Evolutionary conservation across 1,284 basidiomycete species (phyloP), one percentile per base, ranked within the genome.

Genomic region (Ceratobasidium sp.): DNA sequence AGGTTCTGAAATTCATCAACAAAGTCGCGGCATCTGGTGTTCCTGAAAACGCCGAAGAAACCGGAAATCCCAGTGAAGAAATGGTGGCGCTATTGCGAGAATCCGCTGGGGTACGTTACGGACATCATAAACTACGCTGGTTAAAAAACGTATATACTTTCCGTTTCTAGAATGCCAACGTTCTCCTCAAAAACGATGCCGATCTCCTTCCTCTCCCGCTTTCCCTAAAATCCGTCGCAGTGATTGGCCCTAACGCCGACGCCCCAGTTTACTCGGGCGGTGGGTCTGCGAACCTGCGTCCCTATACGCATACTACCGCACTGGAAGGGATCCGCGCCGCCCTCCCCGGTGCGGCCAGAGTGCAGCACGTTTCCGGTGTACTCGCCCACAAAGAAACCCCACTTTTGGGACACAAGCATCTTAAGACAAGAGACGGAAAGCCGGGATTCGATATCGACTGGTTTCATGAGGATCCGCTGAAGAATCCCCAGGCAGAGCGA

Each of bases 191-290:
- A 79, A 88, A 88, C 78, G 81, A 85, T 1, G 80, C 80, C 8
- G 77, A 79, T 6, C 59, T 87, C 29, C 81, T 88, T 7, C 86
- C 86, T 0, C 81, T 88, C 75, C 53, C 77, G 11, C 54, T 74
- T 4, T 63, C 76, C 0, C 74, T 76, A 0, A 59, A 84, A 77
- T 84, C 82, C 63, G 84, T 88, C 74, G 86, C 87, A 8, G 84
- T 89, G 66, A 87, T 89, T 73, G 88, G 88, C 0, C 85, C 86
- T 22, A 88, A 89, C 79, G 88, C 87, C 27, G 87, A 88, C 77
- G 79, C 82, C 29, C 82, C 84, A 0, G 83, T 86, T 75, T 83
- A 85, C 37, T 86, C 86, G 16, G 88, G 88, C 29, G 88, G 88
- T 41, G 88, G 88, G 8, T 86, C 84, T 31, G 88, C 87, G 7